Conservation (phyloP, 306 rosid genomes). For the Benincasa hispida region DNA sequence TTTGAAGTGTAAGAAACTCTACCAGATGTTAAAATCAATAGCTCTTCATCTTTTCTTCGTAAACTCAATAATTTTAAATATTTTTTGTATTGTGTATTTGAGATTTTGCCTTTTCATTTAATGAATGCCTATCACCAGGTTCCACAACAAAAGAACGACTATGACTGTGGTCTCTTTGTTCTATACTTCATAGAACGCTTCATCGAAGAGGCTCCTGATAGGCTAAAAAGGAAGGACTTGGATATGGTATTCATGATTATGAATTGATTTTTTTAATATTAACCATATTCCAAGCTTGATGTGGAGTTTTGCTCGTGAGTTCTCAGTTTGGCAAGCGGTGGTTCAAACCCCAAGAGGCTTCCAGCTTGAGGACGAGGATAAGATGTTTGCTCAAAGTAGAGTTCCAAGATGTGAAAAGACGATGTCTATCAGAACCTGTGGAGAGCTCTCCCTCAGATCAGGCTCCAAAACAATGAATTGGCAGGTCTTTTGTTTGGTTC, state of each 20-base stretch:
- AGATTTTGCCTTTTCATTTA: not conserved
- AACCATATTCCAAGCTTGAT: not conserved
- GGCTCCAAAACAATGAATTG: not conserved
- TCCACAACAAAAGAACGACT: conserved; percentile 90
- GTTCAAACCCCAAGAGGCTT: conserved; percentile 87
- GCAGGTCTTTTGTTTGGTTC: not conserved
- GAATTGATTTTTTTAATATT: not conserved
- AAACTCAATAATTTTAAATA: not conserved
- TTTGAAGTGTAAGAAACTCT: not conserved
- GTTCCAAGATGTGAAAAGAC: conserved; percentile 17
- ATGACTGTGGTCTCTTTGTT: conserved; percentile 90
- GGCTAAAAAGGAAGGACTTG: conserved; percentile 59
- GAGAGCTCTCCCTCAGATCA: not conserved
- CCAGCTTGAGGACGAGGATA: conserved; percentile 65
- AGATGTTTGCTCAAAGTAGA: conserved; percentile 39
- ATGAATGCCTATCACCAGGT: conserved; percentile 42
- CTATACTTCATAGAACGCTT: conserved; percentile 76
- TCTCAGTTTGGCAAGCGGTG: conserved; percentile 70
- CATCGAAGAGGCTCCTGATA: conserved; percentile 62
- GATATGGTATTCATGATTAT: conserved; percentile 40
- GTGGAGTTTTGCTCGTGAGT: conserved; percentile 10
- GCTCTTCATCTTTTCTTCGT: not conserved
- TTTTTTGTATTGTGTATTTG: not conserved
- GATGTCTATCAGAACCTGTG: conserved; percentile 14
- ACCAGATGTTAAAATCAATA: not conserved